A percentile compares a stretch with the other conserved stretches of the same genome.
Evolutionary conservation across 2,329 filamentous ascomycete genomes (phyloP).

Genomic region (Colletotrichum endophyticum): DNA sequence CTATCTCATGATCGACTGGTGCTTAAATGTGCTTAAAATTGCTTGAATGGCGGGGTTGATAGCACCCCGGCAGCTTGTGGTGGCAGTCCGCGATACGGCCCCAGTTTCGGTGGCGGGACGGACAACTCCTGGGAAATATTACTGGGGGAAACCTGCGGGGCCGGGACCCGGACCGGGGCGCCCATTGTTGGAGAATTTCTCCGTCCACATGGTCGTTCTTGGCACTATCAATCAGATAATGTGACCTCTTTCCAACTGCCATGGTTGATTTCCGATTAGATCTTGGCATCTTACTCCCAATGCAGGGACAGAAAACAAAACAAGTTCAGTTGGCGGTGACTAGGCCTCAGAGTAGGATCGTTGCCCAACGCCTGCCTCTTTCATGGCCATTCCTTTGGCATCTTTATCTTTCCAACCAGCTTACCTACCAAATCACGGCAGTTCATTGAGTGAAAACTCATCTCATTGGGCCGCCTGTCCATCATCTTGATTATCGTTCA

Average conservation of each 20-base stretch:
- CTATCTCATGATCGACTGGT: background rate
- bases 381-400: background rate
- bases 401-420: background rate
- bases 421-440: background rate
- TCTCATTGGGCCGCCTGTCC: background rate
- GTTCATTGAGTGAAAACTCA: background rate
- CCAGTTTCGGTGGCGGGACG: background rate
- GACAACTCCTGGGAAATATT: background rate
- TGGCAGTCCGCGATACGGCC: background rate
- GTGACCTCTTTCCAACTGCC: background rate
- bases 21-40: background rate
- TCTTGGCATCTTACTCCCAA: background rate
- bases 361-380: background rate
- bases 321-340: background rate
- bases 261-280: background rate
- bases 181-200: slow-evolving; percentile 1
- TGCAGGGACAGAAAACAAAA: background rate
- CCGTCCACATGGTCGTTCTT: slow-evolving; percentile 11
- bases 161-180: background rate
- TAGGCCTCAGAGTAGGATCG: background rate
- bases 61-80: background rate
- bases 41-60: background rate
- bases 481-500: background rate
- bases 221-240: slow-evolving; percentile 3
- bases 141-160: slow-evolving; percentile 2